These are phyloP conservation scores for Astrothelium macrocarpum DNA, from an alignment of 495 filamentous ascomycete species.

Conservation along the genomic window DNA sequence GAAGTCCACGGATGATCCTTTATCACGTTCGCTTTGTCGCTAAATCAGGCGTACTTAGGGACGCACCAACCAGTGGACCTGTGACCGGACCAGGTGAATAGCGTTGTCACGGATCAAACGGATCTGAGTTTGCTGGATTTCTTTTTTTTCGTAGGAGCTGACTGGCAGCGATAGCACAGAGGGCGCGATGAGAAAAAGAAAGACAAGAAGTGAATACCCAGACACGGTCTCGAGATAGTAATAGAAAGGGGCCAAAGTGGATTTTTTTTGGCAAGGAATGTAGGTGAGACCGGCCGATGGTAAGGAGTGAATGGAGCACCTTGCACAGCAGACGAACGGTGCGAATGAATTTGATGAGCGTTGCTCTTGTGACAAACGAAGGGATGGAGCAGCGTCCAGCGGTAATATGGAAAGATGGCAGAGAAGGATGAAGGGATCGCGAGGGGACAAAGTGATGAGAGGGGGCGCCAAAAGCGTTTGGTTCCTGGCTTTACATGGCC, in stretches of 20 bases:
- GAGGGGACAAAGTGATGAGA: neutral
- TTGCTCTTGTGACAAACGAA: conserved; percentile 2
- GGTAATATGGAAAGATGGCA: neutral
- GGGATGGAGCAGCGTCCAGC: conserved; percentile 6
- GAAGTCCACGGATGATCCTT: neutral
- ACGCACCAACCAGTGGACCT: neutral
- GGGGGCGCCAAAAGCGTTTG: neutral
- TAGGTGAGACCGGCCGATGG: neutral
- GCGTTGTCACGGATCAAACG: neutral
- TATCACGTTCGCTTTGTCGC: neutral
- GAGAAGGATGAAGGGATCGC: neutral
- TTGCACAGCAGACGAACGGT: neutral
- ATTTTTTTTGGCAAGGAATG: conserved; percentile 1
- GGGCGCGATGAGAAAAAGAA: neutral
- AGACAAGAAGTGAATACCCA: neutral
- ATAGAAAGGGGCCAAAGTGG: neutral
- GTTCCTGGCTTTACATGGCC: neutral
- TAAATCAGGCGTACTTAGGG: neutral
- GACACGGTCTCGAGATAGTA: neutral
- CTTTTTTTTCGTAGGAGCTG: conserved; percentile 5
- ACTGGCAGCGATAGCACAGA: neutral
- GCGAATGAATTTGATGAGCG: neutral
- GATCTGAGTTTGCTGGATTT: neutral
- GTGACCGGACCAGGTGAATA: neutral
- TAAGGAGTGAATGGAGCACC: conserved; percentile 4